Evolutionary conservation across 768 basidiomycete genomes (phyloP).

Genomic region (Infundibulicybe gibba): DNA sequence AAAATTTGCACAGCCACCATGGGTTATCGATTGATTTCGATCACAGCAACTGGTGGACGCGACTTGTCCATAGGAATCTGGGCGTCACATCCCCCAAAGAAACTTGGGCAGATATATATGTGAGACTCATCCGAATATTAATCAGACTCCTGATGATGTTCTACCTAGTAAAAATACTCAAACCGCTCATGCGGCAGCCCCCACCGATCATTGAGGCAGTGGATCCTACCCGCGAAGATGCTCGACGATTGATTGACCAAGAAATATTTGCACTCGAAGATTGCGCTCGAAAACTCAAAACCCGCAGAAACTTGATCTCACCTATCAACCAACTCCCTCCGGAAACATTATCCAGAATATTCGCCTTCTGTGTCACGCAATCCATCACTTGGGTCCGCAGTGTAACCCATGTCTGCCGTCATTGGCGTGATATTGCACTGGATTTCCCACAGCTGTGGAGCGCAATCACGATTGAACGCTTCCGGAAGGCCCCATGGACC

Average conservation of each 20-base stretch:
- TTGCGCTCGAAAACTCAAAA: not conserved
- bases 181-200: no score
- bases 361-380: not conserved
- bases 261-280: not conserved
- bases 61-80: no score
- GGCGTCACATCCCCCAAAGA: no score
- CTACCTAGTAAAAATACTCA: no score
- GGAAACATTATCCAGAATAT: not conserved
- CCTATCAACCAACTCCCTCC: not conserved
- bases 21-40: no score
- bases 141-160: no score
- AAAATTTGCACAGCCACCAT: slow-evolving; percentile 4
- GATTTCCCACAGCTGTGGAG: not conserved
- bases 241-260: not conserved
- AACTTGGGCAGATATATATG: no score
- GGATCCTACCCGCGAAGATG: not conserved
- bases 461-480: not conserved
- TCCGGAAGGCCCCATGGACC: not conserved
- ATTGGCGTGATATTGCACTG: not conserved
- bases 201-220: no score
- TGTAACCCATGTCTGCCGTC: not conserved
- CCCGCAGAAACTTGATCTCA: not conserved
- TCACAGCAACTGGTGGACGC: no score
- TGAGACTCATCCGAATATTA: no score
- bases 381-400: not conserved